phyloP scores from a whole-genome alignment of 139 green algal species.

The Limnomonas spitsbergensis region DNA sequence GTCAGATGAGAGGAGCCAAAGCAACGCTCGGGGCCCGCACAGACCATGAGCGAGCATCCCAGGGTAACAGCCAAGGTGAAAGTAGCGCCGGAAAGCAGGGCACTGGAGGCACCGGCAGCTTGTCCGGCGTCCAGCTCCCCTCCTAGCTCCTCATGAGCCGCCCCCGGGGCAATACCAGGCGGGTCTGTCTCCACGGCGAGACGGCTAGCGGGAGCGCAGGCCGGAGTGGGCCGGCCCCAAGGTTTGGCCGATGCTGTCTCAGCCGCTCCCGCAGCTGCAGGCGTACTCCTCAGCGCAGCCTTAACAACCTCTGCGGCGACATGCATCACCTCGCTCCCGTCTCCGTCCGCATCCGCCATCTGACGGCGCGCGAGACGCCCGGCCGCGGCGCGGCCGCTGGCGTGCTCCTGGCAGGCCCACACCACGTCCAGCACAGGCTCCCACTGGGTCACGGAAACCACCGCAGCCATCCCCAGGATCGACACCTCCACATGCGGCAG shows the following conservation, averaged over 20 bases:
- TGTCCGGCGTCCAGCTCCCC: too few species aligned
- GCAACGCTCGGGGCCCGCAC: background rate
- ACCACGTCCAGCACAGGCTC: background rate
- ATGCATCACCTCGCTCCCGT: background rate
- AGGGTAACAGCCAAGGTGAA: background rate
- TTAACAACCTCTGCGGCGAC: background rate
- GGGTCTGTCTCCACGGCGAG: too few species aligned
- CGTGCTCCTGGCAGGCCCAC: background rate
- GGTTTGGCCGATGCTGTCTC: too few species aligned
- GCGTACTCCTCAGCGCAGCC: too few species aligned
- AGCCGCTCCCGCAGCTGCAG: too few species aligned
- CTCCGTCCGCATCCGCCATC: background rate
- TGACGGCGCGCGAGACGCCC: background rate
- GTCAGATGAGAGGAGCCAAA: background rate
- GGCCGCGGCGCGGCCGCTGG: background rate
- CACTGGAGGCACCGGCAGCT: too few species aligned
- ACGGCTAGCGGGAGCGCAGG: too few species aligned
- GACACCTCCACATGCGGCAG: background rate
- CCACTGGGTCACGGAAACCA: constrained; percentile 1
- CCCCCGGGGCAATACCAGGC: too few species aligned
- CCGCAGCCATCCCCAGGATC: background rate
- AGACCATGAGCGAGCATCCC: background rate
- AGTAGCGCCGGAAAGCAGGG: too few species aligned
- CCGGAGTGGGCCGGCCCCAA: too few species aligned
- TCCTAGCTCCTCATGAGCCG: too few species aligned